Percentiles rank a stretch among this genome's conserved stretches.
phyloP scores from a whole-genome alignment of 495 filamentous ascomycete species.

The Letharia columbiana region DNA sequence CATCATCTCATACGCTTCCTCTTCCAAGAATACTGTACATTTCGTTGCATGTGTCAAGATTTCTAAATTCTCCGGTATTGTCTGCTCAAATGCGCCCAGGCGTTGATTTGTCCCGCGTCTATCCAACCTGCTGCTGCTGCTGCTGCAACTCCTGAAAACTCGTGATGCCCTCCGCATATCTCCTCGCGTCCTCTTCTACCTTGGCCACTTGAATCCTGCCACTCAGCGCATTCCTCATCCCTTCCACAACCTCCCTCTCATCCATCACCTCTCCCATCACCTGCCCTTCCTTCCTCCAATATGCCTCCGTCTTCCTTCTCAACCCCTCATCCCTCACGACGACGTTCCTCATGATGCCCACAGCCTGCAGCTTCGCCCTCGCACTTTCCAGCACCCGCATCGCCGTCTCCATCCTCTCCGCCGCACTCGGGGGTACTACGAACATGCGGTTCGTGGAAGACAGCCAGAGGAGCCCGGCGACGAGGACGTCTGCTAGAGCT shows the following conservation, averaged over 20 bases:
- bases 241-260: slow-evolving; percentile 27
- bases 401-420: slow-evolving; percentile 39
- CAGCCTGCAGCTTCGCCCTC: slow-evolving; percentile 43
- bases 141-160: background rate
- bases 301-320: slow-evolving; percentile 45
- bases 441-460: slow-evolving; percentile 67
- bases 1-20: background rate
- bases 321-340: slow-evolving; percentile 48
- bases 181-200: slow-evolving; percentile 25
- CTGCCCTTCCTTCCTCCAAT: slow-evolving; percentile 44
- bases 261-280: slow-evolving; percentile 28
- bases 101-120: background rate
- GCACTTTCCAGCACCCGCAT: slow-evolving; percentile 38
- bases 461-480: slow-evolving; percentile 59
- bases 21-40: background rate
- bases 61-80: background rate
- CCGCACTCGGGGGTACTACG: slow-evolving; percentile 41
- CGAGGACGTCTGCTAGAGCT: slow-evolving; percentile 48
- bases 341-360: slow-evolving; percentile 49
- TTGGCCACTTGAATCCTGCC: slow-evolving; percentile 22
- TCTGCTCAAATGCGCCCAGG: background rate
- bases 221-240: slow-evolving; percentile 24
- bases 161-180: slow-evolving; percentile 23
- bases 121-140: background rate
- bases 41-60: no score